phyloP scores from a whole-genome alignment of 306 rosid species.

The Arachis stenosperma region DNA sequence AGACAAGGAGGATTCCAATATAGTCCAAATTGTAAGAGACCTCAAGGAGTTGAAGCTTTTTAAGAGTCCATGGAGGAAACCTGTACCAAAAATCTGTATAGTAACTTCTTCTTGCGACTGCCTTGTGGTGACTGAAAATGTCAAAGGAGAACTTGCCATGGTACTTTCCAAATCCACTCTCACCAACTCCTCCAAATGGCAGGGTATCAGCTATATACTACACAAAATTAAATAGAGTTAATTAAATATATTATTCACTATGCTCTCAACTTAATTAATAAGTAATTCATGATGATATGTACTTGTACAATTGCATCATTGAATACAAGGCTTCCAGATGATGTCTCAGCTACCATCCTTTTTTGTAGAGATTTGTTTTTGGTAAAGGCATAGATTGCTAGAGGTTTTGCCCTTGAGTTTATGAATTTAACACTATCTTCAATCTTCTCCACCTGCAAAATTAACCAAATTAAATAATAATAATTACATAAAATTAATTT shows the following conservation, averaged over 20 bases:
- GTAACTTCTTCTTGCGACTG: constrained; percentile 56
- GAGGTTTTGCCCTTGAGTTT: constrained; percentile 66
- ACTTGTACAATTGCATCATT: constrained; percentile 75
- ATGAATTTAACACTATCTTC: constrained; percentile 72
- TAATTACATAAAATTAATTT: too few relatives aligned
- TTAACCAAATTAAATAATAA: too few relatives aligned
- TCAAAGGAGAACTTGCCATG: constrained; percentile 89
- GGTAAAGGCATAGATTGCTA: constrained; percentile 73
- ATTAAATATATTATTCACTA: too few relatives aligned
- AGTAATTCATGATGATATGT: not conserved
- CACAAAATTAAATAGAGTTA: constrained; percentile 6
- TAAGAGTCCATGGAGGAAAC: constrained; percentile 73
- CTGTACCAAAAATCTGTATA: constrained; percentile 74
- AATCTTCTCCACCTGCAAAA: constrained; percentile 63
- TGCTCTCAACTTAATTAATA: too few relatives aligned
- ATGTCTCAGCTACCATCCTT: constrained; percentile 65
- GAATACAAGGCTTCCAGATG: constrained; percentile 64
- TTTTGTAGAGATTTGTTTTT: constrained; percentile 55
- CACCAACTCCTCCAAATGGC: constrained; percentile 90
- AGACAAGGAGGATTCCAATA: constrained; percentile 50
- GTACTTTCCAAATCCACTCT: constrained; percentile 70
- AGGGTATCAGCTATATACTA: constrained; percentile 66
- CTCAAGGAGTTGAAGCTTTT: constrained; percentile 63
- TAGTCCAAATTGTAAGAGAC: constrained; percentile 57
- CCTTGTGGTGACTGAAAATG: constrained; percentile 66